phyloP scores from a whole-genome alignment of 345 rosid species.

The Hibiscus trionum region DNA sequence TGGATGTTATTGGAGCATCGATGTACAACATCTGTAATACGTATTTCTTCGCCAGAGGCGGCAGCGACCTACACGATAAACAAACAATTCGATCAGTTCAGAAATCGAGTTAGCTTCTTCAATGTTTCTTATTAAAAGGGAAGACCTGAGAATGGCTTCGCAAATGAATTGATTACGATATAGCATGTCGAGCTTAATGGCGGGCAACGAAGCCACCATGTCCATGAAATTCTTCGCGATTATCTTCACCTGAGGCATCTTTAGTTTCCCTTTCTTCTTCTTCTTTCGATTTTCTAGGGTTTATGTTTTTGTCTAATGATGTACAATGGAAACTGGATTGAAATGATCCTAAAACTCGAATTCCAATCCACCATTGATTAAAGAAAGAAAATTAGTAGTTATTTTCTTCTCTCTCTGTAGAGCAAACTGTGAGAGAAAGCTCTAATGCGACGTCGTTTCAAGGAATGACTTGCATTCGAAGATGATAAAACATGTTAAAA shows the following conservation, averaged over 20 bases:
- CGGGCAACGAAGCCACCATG: conserved; percentile 89
- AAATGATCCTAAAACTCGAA: background rate
- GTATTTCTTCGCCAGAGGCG: conserved; percentile 88
- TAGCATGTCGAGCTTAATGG: conserved; percentile 77
- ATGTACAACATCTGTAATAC: conserved; percentile 59
- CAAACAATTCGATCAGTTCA: background rate
- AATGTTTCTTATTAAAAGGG: background rate
- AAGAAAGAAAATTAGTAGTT: background rate
- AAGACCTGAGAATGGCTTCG: conserved; percentile 87
- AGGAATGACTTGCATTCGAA: too few relatives aligned
- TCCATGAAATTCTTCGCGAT: conserved; percentile 91
- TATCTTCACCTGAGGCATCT: conserved; percentile 86
- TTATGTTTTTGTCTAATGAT: background rate
- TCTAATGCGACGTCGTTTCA: background rate
- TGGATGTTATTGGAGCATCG: conserved; percentile 41
- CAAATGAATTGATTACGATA: conserved; percentile 78
- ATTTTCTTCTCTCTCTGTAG: background rate
- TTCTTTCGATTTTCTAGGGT: background rate
- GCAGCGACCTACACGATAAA: conserved; percentile 52
- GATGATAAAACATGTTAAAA: too few relatives aligned
- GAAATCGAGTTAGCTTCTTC: background rate
- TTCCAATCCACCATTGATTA: background rate
- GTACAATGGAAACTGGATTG: background rate
- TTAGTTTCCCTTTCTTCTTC: conserved; percentile 17
- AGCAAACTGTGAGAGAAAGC: background rate